Base-by-base conservation (phyloP, 331 rosid genomes). In the Pyracantha coccinea region DNA sequence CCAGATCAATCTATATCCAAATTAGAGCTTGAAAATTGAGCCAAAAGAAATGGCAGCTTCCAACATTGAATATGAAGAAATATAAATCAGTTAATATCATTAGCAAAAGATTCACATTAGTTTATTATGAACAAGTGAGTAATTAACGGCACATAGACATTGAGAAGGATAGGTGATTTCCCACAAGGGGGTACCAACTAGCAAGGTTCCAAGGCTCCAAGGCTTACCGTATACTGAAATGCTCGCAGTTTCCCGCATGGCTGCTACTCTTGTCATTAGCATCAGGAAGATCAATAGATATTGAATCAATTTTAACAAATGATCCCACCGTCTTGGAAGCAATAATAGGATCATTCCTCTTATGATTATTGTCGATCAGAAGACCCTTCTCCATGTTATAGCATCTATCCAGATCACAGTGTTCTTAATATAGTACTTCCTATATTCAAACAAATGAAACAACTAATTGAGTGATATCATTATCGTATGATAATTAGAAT, bases 141-240 rank as follows among this genome's bases (percentile, higher is more conserved):
- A 41, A 41, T 41, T 41, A 77, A n/a, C 60, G 58, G 61, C 66
- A 23, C 65, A 53, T 54, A 54, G 29, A 31, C 8, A 54, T 6
- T 54, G 65, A 54, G 15, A 7, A 53, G 33, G 20, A 71, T 31
- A 8, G 33, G 27, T 52, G 1, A 23, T 8, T 71, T 13, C 20
- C 38, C 66, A 10, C 10, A 33, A 33, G 19, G 47, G 8, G 53
- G 2, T 15, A 47, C 54, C 54, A 47, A 47, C 1, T 47, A 54
- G 25, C 25, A 74, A 33, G 2, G 11, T 10, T n/a, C n/a, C 23
- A 74, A 79, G 57, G 45, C 71, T 66, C 67, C 54, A 79, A 85
- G 66, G 74, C 91, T 80, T 89, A 95, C 99, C 99, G 97, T 69
- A 95, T 95, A 3, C 96, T 87, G 79, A 95, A 95, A 83, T 92